phyloP scores from a whole-genome alignment of 2,329 filamentous ascomycete genomes.

The Paecilomyces sp. region DNA sequence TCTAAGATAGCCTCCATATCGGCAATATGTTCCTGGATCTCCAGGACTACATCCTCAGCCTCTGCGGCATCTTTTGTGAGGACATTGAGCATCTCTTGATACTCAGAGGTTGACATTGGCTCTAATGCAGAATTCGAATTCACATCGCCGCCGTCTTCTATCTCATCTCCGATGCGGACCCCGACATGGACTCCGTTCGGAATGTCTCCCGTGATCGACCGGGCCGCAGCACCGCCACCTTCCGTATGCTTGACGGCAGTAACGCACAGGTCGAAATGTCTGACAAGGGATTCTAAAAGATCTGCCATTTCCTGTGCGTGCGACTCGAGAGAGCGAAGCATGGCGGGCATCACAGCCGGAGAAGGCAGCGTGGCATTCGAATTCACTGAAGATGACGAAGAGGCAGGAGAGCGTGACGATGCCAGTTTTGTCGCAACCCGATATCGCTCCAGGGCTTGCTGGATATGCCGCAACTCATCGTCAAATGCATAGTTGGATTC shows the following conservation, averaged over 20 bases:
- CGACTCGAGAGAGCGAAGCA: slow-evolving; percentile 58
- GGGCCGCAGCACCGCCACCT: slow-evolving; percentile 63
- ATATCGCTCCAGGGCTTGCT: slow-evolving; percentile 46
- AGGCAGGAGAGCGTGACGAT: slow-evolving; percentile 26
- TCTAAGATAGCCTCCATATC: slow-evolving; percentile 69
- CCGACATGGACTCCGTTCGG: slow-evolving; percentile 42
- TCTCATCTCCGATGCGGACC: slow-evolving; percentile 21
- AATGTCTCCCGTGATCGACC: slow-evolving; percentile 58
- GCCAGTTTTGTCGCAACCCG: slow-evolving; percentile 30
- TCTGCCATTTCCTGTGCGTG: slow-evolving; percentile 78
- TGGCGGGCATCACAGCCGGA: slow-evolving; percentile 41
- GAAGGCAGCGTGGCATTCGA: slow-evolving; percentile 27
- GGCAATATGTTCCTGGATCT: slow-evolving; percentile 66
- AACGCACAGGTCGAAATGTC: slow-evolving; percentile 89
- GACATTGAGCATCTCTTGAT: slow-evolving; percentile 74
- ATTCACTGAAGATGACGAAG: slow-evolving; percentile 24
- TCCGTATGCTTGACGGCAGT: slow-evolving; percentile 87
- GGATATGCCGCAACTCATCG: slow-evolving; percentile 61
- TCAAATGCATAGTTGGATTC: slow-evolving; percentile 60
- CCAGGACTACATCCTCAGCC: slow-evolving; percentile 55
- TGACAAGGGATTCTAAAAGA: slow-evolving; percentile 70
- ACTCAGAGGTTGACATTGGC: slow-evolving; percentile 67
- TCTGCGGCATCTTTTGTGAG: slow-evolving; percentile 53
- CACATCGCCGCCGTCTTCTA: slow-evolving; percentile 23
- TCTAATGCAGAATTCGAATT: slow-evolving; percentile 48